phyloP scores from a whole-genome alignment of 2,329 filamentous ascomycete genomes.

The Emydomyces testavorans region DNA sequence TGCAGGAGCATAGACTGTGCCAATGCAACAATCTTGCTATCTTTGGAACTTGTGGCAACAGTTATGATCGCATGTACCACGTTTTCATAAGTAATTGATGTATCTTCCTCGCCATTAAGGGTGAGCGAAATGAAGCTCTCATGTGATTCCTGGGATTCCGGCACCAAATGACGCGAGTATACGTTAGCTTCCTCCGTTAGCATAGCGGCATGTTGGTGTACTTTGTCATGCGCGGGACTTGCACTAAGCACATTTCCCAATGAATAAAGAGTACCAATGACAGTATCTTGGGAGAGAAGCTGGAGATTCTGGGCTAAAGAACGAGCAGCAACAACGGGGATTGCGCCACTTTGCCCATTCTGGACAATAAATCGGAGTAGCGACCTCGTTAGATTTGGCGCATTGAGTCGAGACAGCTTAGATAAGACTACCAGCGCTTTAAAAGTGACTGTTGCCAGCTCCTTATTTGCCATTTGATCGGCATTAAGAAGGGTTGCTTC shows the following conservation, averaged over 20 bases:
- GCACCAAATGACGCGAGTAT: slow-evolving; percentile 39
- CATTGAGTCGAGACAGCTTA: slow-evolving; percentile 58
- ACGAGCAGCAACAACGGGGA: slow-evolving; percentile 66
- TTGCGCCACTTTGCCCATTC: slow-evolving; percentile 56
- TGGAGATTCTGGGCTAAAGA: slow-evolving; percentile 73
- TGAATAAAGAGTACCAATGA: slow-evolving; percentile 91
- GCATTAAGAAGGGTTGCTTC: slow-evolving; percentile 69
- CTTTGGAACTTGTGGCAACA: slow-evolving; percentile 69
- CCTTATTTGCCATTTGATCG: slow-evolving; percentile 68
- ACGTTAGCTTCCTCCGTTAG: slow-evolving; percentile 30
- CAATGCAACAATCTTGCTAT: slow-evolving; percentile 84
- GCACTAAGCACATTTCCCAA: slow-evolving; percentile 91
- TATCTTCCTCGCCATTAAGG: slow-evolving; percentile 65
- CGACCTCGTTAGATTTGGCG: slow-evolving; percentile 63
- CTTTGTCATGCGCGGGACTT: slow-evolving; percentile 43
- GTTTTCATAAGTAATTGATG: slow-evolving; percentile 63
- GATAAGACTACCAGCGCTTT: slow-evolving; percentile 74
- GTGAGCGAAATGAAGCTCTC: slow-evolving; percentile 54
- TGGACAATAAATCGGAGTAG: slow-evolving; percentile 83
- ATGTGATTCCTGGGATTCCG: slow-evolving; percentile 25
- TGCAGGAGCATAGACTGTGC: slow-evolving; percentile 95
- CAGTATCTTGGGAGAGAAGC: slow-evolving; percentile 75
- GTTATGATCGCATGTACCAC: slow-evolving; percentile 91
- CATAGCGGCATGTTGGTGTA: slow-evolving; percentile 21
- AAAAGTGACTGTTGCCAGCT: slow-evolving; percentile 64